phyloP scores from a whole-genome alignment of 2,329 filamentous ascomycete species.

The Aureobasidium sp. region DNA sequence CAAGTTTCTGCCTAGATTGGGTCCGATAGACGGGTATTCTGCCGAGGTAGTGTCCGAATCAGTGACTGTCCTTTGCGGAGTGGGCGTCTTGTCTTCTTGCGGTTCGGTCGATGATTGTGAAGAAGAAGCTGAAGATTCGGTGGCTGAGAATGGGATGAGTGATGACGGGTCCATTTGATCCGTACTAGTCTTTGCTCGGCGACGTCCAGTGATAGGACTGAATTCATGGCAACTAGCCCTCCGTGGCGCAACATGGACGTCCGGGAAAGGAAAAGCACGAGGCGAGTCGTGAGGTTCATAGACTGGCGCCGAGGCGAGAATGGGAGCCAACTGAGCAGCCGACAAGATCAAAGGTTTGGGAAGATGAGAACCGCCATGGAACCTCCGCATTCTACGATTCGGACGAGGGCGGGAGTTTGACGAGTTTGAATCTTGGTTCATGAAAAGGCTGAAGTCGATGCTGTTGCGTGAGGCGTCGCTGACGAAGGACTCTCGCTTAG shows the following conservation, averaged over 20 bases:
- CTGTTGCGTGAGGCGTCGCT: constrained; percentile 10
- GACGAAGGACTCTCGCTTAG: constrained; percentile 12
- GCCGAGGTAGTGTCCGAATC: constrained; percentile 9
- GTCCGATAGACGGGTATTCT: constrained; percentile 22
- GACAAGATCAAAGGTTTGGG: constrained; percentile 29
- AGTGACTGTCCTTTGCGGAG: not conserved
- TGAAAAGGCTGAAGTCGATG: not conserved
- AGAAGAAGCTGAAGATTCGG: not conserved
- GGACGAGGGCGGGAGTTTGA: constrained; percentile 6
- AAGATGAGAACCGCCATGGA: constrained; percentile 27
- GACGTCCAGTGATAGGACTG: constrained; percentile 10
- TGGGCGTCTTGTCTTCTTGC: not conserved
- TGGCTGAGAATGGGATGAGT: not conserved
- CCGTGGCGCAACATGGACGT: not conserved
- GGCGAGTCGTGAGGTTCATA: constrained; percentile 20
- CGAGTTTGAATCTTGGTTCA: not conserved
- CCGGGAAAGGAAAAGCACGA: constrained; percentile 16
- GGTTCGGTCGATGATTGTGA: not conserved
- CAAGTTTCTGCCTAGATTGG: constrained; percentile 24
- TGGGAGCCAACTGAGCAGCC: constrained; percentile 22
- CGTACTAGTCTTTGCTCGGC: constrained; percentile 19
- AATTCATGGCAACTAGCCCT: constrained; percentile 9
- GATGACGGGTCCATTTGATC: not conserved
- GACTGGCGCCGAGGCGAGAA: constrained; percentile 23
- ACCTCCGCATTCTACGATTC: constrained; percentile 27